Percentiles rank a stretch among this genome's conserved stretches.
Evolutionary conservation across 768 basidiomycete species (phyloP).

Genomic region (Tylopilus rubrobrunneus): DNA sequence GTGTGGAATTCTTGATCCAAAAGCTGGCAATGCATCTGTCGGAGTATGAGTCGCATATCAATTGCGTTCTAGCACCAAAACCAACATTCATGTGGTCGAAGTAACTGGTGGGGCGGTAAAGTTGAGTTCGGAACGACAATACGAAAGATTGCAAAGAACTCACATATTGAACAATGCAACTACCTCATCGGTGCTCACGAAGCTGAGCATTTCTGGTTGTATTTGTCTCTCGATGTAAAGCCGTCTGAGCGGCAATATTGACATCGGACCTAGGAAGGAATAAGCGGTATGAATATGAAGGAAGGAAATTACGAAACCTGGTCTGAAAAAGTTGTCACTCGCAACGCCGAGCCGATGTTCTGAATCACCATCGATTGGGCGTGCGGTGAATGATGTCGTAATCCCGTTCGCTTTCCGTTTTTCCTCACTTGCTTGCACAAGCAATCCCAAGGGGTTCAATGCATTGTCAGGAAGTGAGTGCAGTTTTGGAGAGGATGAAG

Average conservation of each 20-base stretch:
- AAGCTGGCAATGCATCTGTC: constrained; percentile 73
- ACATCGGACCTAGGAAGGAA: constrained; percentile 67
- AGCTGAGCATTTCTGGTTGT: constrained; percentile 91
- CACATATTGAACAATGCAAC: constrained; percentile 88
- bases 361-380: constrained; percentile 34
- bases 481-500: constrained; percentile 71
- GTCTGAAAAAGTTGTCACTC: constrained; percentile 87
- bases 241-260: constrained; percentile 76
- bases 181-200: constrained; percentile 85
- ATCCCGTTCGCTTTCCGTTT: constrained; percentile 60
- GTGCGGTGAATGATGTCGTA: constrained; percentile 38
- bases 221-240: constrained; percentile 85
- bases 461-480: constrained; percentile 91
- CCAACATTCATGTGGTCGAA: constrained; percentile 75
- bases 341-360: constrained; percentile 70
- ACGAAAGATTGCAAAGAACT: constrained; percentile 28
- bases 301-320: constrained; percentile 48
- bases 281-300: constrained; percentile 1
- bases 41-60: constrained; percentile 6
- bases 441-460: constrained; percentile 86
- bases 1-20: constrained; percentile 90
- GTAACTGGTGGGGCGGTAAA: constrained; percentile 42
- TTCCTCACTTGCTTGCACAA: constrained; percentile 85
- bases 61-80: constrained; percentile 10
- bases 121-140: constrained; percentile 1